Conservation (phyloP, 352 stramenopile genomes). For the Phytopythium litorale region DNA sequence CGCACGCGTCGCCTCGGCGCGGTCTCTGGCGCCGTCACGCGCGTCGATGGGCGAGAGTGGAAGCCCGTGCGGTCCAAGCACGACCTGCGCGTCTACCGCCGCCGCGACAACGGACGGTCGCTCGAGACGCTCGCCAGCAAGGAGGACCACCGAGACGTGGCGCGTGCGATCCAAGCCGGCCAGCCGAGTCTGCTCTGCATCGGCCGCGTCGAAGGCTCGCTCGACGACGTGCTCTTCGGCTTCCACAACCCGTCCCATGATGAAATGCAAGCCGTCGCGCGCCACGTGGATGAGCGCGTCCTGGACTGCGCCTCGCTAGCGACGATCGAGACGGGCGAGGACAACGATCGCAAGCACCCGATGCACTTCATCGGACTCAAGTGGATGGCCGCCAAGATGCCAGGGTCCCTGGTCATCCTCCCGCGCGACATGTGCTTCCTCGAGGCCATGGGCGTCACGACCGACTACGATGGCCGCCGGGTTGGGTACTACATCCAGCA, state of each 20-base stretch:
- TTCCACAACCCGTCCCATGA: constrained; percentile 34
- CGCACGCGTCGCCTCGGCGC: constrained; percentile 8
- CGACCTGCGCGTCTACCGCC: constrained; percentile 30
- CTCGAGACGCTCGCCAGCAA: constrained; percentile 5
- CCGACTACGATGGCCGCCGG: constrained; percentile 20
- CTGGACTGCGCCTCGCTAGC: constrained; percentile 37
- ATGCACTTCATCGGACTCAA: constrained; percentile 54
- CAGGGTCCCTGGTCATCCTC: constrained; percentile 12
- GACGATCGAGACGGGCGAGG: constrained; percentile 28
- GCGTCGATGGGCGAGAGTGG: constrained; percentile 25
- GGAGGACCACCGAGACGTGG: constrained; percentile 2
- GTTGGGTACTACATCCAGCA: constrained; percentile 47
- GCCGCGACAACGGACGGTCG: constrained; percentile 12
- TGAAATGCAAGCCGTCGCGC: constrained; percentile 34
- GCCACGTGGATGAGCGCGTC: constrained; percentile 24
- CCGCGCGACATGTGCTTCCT: constrained; percentile 25
- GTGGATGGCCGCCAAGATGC: constrained; percentile 39
- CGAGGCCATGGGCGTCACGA: constrained; percentile 43
- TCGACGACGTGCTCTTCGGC: constrained; percentile 53
- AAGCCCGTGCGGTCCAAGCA: constrained; percentile 30
- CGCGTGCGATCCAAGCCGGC: constrained; percentile 3
- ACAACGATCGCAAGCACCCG: constrained; percentile 16
- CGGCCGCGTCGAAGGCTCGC: constrained; percentile 35
- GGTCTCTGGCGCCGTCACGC: constrained; percentile 9
- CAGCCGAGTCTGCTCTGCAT: constrained; percentile 35